Evolutionary conservation across 179 eudicot species (phyloP).

Genomic region (Vitellaria paradoxa): DNA sequence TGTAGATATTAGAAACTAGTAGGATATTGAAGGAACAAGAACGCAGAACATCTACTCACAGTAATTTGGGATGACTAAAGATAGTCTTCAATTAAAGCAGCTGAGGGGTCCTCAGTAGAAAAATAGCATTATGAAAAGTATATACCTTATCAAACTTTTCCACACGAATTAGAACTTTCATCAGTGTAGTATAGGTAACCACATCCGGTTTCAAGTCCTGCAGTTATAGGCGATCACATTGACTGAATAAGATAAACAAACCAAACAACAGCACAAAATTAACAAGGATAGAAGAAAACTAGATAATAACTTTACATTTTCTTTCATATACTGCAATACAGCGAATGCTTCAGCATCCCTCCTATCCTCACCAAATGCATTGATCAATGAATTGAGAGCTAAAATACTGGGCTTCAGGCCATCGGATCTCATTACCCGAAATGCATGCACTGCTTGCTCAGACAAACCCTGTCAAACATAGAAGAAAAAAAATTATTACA

Average conservation of each 20-base stretch:
- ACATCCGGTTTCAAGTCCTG: conserved; percentile 96
- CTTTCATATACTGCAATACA: conserved; percentile 90
- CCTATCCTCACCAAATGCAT: conserved; percentile 94
- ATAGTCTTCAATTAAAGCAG: neutral
- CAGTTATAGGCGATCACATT: conserved; percentile 21
- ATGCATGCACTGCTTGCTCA: conserved; percentile 86
- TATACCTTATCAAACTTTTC: conserved; percentile 83
- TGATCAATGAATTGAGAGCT: conserved; percentile 84
- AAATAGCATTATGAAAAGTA: neutral
- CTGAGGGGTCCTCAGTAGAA: neutral
- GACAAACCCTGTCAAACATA: conserved; percentile 68
- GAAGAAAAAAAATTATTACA: conserved; percentile 6
- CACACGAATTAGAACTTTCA: conserved; percentile 86
- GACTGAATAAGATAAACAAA: conserved; percentile 8
- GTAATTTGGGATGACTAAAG: neutral
- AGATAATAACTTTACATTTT: conserved; percentile 48
- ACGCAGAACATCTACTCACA: neutral
- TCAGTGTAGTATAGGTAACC: conserved; percentile 88
- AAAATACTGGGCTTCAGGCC: conserved; percentile 79
- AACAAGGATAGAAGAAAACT: neutral
- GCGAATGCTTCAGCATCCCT: conserved; percentile 89
- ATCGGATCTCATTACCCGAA: conserved; percentile 84
- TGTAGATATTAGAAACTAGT: neutral
- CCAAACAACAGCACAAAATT: neutral
- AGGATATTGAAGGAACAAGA: neutral